Base-by-base conservation (phyloP, 805 yeast species). In the Vanderwaltozyma polyspora region DNA sequence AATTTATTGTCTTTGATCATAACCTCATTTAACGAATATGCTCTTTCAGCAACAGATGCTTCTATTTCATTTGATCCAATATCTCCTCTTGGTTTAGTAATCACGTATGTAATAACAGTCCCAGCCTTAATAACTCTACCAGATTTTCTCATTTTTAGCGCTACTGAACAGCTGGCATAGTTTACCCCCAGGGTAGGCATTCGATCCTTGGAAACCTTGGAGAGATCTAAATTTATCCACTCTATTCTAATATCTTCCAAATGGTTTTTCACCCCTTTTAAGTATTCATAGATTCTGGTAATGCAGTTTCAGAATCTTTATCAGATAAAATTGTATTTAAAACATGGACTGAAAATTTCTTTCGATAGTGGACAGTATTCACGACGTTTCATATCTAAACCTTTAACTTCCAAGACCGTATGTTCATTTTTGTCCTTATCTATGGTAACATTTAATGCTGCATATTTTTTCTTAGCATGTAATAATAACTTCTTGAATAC, bases 391-490 rank as follows among this genome's bases (percentile, higher is more conserved):
- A 91, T 79, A 64, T 91, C 99, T 32, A 91, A 70, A 51, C 99
- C 99, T 57, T 91, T 91, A 29, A 89, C 95, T 57, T 91, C 96
- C 42, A 89, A 64, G 14, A 63, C 55, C 5, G 76, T 63, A 33
- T 61, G 66, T 38, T 79, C 74, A 9, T 72, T 70, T 9, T 85
- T 80, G 25, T 64, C 63, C 46, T 68, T 67, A 34, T 56, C 62
- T 39, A 66, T 47, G 1, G 70, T 57, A 21, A 72, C 73, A 48
- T 76, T 80, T 63, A 87, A 66, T 1, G 97, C 97, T 7, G 98
- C 98, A 55, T 91, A 91, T 62, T 91, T 91, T 73, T 91, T 91
- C 65, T 91, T 91, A n/a, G 95, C 83, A 55, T 85, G 94, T 33
- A 91, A 63, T 36, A 91, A 65, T 34, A 91, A 64, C 43, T 84